Conservation (phyloP, 2,329 filamentous ascomycete species). For the Aspergillus neoniger region DNA sequence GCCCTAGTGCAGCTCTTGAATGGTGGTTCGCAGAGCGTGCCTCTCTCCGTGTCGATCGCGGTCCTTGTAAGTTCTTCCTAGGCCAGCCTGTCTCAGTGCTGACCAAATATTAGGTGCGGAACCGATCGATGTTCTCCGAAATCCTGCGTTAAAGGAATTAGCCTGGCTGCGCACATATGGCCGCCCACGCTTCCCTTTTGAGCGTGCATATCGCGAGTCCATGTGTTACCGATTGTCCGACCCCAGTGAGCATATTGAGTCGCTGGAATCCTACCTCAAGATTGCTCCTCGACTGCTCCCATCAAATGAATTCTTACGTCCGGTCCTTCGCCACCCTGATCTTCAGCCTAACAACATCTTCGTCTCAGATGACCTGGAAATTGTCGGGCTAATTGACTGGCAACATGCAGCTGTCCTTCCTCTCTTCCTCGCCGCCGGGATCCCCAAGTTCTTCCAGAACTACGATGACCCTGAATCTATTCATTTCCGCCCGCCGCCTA, state of each 20-base stretch:
- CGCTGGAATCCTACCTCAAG: slow-evolving; percentile 5
- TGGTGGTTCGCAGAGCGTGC: slow-evolving; percentile 2
- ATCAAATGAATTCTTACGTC: background rate
- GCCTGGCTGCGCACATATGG: slow-evolving; percentile 1
- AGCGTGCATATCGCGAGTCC: slow-evolving; percentile 5
- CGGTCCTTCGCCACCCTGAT: slow-evolving; percentile 5
- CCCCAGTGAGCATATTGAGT: slow-evolving; percentile 2
- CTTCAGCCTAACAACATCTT: slow-evolving; percentile 19
- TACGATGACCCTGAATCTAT: slow-evolving; percentile 22
- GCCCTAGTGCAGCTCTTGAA: background rate
- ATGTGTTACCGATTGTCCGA: slow-evolving; percentile 1
- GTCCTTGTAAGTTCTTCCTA: slow-evolving; percentile 1
- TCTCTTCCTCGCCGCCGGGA: slow-evolving; percentile 36
- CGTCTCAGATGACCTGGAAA: slow-evolving; percentile 27
- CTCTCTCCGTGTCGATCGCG: background rate
- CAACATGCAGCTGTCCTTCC: slow-evolving; percentile 39
- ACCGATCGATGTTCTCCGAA: slow-evolving; percentile 1
- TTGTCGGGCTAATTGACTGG: slow-evolving; percentile 44
- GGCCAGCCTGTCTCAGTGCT: background rate
- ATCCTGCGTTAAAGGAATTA: slow-evolving; percentile 1
- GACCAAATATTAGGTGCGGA: background rate
- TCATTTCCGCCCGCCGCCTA: background rate
- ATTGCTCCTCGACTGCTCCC: background rate
- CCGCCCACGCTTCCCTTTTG: slow-evolving; percentile 1
- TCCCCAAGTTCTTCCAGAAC: slow-evolving; percentile 42